phyloP scores from a whole-genome alignment of 2,329 filamentous ascomycete species.

The Penicillium concentricum region DNA sequence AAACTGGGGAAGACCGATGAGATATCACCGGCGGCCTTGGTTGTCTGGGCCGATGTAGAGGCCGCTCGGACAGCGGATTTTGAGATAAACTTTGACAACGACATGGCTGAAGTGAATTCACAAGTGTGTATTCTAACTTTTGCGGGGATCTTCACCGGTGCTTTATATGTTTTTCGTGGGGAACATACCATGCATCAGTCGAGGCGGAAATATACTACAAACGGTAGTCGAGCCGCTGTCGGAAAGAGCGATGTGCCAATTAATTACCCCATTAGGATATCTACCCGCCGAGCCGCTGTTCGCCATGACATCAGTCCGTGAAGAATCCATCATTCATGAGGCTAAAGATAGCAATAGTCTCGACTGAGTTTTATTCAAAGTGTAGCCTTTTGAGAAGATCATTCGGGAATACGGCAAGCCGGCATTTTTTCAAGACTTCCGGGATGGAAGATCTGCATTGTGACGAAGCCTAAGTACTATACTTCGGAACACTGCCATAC shows the following conservation, averaged over 20 bases:
- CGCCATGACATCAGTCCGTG: constrained; percentile 1
- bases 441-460: not conserved
- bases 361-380: not conserved
- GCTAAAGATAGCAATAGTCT: not conserved
- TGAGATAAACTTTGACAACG: constrained; percentile 31
- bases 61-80: constrained; percentile 30
- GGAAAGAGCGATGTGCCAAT: not conserved
- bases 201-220: not conserved
- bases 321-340: not conserved
- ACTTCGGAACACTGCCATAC: too few relatives aligned
- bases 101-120: constrained; percentile 18
- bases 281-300: constrained; percentile 1
- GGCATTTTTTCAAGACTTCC: not conserved
- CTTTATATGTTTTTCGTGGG: constrained; percentile 6
- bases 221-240: constrained; percentile 2
- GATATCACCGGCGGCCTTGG: constrained; percentile 48
- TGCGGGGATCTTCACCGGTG: not conserved
- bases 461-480: not conserved
- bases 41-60: constrained; percentile 34
- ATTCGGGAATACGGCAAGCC: not conserved
- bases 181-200: not conserved
- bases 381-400: not conserved
- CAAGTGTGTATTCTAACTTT: not conserved
- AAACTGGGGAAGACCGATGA: constrained; percentile 51
- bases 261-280: not conserved